Conservation (phyloP, 2,329 filamentous ascomycete genomes). For the Calycina herbarum region DNA sequence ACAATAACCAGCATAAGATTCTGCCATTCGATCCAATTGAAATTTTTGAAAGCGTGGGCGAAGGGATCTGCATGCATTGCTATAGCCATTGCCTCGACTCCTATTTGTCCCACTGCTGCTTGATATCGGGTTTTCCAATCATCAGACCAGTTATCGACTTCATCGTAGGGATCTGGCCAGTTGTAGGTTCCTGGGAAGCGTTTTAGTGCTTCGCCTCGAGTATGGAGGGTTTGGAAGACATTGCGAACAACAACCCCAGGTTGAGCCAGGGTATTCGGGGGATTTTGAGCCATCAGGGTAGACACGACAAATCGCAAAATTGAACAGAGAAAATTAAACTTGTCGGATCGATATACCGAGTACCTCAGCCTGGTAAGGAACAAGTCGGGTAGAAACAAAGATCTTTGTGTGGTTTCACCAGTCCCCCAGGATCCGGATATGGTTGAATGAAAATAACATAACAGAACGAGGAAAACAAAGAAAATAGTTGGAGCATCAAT, state of each 20-base stretch:
- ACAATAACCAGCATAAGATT: neutral
- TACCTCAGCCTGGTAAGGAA: neutral
- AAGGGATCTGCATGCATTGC: neutral
- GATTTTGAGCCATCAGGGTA: too few species aligned
- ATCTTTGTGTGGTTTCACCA: neutral
- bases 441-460: neutral
- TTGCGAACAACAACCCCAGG: neutral
- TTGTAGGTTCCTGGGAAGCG: slow-evolving; percentile 1
- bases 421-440: neutral
- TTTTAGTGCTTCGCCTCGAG: neutral
- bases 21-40: neutral
- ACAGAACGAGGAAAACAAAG: neutral
- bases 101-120: neutral
- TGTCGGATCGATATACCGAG: neutral
- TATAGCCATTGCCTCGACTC: neutral
- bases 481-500: neutral
- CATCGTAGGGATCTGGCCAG: neutral
- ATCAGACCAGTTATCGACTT: neutral
- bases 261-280: neutral
- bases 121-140: neutral
- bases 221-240: neutral
- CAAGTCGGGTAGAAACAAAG: neutral
- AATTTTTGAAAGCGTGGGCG: too few species aligned
- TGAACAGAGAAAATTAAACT: neutral
- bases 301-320: neutral